Conservation (phyloP, 1,284 basidiomycete genomes). For the Microbotryum saponariae region DNA sequence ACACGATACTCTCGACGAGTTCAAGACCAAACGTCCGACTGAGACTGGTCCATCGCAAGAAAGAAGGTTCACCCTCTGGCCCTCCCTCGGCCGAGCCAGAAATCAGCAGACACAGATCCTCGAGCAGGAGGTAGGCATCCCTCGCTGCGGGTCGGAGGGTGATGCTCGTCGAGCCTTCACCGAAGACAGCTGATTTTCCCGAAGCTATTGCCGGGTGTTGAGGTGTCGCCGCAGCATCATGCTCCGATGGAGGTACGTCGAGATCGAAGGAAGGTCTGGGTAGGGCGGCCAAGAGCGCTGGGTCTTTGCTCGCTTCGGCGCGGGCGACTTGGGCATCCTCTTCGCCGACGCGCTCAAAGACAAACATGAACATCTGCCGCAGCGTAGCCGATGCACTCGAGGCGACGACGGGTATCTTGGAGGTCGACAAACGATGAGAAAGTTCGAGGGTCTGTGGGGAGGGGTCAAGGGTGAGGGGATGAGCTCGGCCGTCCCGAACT, state of each 20-base stretch:
- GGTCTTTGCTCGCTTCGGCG: slow-evolving; percentile 4
- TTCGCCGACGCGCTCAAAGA: slow-evolving; percentile 85
- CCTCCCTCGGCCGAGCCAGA: slow-evolving; percentile 38
- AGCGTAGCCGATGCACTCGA: slow-evolving; percentile 95
- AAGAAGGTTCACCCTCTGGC: slow-evolving; percentile 57
- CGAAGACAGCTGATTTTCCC: not conserved
- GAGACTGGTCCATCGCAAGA: slow-evolving; percentile 74
- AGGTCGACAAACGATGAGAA: slow-evolving; percentile 92
- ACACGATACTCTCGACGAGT: slow-evolving; percentile 90
- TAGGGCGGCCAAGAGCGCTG: slow-evolving; percentile 10
- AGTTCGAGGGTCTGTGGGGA: slow-evolving; percentile 64
- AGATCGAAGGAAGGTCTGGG: slow-evolving; percentile 23
- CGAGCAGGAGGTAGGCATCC: slow-evolving; percentile 81
- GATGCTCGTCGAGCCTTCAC: slow-evolving; percentile 48
- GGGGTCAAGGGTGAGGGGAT: not conserved
- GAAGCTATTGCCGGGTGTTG: not conserved
- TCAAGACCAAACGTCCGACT: slow-evolving; percentile 92
- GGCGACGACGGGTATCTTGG: slow-evolving; percentile 87
- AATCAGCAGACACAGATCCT: slow-evolving; percentile 81
- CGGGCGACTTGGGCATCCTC: slow-evolving; percentile 44
- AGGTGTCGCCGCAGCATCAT: slow-evolving; percentile 8
- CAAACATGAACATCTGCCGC: slow-evolving; percentile 93
- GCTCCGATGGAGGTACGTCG: slow-evolving; percentile 26
- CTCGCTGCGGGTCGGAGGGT: slow-evolving; percentile 66
- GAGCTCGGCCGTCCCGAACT: slow-evolving; percentile 5